Percentiles rank a stretch among this genome's conserved stretches.
Conservation (phyloP, 352 stramenopile genomes). For the Thraustochytrium sp. region DNA sequence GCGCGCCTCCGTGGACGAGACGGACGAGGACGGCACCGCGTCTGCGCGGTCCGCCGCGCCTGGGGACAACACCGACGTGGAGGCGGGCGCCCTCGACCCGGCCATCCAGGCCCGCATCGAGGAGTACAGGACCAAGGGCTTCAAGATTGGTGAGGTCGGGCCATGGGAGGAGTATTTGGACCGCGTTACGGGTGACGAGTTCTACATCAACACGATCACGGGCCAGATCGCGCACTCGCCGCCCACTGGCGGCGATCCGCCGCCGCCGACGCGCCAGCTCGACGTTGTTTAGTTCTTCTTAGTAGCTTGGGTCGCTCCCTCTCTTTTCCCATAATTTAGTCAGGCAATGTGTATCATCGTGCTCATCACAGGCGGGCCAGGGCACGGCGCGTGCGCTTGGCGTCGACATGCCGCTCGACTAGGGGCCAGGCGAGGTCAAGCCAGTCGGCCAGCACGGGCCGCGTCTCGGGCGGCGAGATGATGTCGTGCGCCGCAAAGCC, state of each 20-base stretch:
- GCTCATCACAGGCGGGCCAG: not conserved
- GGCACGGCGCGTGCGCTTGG: not conserved
- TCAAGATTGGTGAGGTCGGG: slow-evolving; percentile 10
- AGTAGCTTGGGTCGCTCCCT: too few relatives aligned
- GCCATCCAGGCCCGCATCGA: not conserved
- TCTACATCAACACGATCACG: slow-evolving; percentile 15
- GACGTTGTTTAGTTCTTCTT: too few relatives aligned
- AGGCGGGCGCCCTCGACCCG: not conserved
- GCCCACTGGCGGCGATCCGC: not conserved
- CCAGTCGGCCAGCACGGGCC: not conserved
- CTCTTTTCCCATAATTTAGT: too few relatives aligned
- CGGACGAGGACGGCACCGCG: not conserved
- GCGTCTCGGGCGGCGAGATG: not conserved
- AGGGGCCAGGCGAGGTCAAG: not conserved
- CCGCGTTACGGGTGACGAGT: not conserved
- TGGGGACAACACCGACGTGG: not conserved
- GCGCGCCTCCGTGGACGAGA: not conserved
- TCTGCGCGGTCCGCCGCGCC: not conserved
- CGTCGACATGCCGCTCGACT: not conserved
- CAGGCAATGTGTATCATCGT: too few relatives aligned
- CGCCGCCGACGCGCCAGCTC: not conserved
- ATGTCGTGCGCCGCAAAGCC: slow-evolving; percentile 9
- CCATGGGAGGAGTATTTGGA: slow-evolving; percentile 38
- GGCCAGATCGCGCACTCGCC: not conserved
- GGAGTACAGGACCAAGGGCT: not conserved